Evolutionary conservation across 352 stramenopile species (phyloP).

Genomic region (Plasmopara muralis): DNA sequence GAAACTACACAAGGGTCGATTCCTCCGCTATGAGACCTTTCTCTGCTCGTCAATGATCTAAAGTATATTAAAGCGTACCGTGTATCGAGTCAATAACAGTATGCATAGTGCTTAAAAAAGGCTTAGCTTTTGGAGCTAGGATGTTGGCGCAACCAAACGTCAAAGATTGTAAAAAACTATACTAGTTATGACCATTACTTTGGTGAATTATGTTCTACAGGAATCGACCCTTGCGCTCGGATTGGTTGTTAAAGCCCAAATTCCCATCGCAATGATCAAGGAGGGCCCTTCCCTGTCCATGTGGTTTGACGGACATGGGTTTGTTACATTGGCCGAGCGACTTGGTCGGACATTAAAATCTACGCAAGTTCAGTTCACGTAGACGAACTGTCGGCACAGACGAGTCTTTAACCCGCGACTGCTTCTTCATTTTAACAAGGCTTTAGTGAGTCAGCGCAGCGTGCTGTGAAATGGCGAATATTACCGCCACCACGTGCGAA

Average conservation of each 20-base stretch:
- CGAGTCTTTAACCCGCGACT: not conserved
- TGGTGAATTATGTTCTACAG: not conserved
- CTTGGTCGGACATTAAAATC: constrained; percentile 15
- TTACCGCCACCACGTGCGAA: constrained; percentile 31
- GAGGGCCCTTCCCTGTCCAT: constrained; percentile 7
- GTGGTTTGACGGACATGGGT: constrained; percentile 26
- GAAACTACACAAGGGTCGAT: too few relatives aligned
- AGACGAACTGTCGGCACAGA: not conserved
- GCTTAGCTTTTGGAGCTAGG: too few relatives aligned
- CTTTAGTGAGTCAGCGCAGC: constrained; percentile 15
- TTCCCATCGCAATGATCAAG: constrained; percentile 27
- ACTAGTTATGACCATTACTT: too few relatives aligned
- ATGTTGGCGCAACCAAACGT: too few relatives aligned
- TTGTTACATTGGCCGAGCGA: constrained; percentile 7
- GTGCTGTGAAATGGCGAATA: constrained; percentile 23
- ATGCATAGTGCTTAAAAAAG: too few relatives aligned
- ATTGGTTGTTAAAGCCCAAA: constrained; percentile 13
- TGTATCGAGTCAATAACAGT: too few relatives aligned
- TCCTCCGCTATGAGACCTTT: too few relatives aligned
- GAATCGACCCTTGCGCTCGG: not conserved
- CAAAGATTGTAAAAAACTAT: too few relatives aligned
- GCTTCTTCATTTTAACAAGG: not conserved
- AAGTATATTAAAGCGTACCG: too few relatives aligned
- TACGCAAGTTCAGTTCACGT: constrained; percentile 10
- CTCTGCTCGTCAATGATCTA: too few relatives aligned